phyloP scores from a whole-genome alignment of 441 rosid genomes.

The Populus trichocarpa region DNA sequence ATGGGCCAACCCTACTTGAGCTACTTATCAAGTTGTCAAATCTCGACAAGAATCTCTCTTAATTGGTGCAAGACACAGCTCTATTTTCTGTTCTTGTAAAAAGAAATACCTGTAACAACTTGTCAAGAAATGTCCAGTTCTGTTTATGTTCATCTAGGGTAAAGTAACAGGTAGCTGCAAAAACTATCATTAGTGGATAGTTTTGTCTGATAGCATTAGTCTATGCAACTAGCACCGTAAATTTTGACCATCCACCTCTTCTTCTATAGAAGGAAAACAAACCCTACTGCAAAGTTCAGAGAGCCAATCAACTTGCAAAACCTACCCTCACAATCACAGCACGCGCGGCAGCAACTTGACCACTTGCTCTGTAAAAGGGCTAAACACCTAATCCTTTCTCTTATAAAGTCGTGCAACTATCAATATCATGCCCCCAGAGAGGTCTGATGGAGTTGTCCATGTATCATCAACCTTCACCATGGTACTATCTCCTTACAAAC shows the following conservation, averaged over 20 bases:
- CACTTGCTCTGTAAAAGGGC: background rate
- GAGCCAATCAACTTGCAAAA: background rate
- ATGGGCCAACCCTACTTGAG: no score
- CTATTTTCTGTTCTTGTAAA: no score
- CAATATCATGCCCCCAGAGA: background rate
- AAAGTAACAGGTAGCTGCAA: no score
- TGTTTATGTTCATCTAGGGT: no score
- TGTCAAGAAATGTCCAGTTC: no score
- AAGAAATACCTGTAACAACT: no score
- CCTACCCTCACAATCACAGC: background rate
- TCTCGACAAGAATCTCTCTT: no score
- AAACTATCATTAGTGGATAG: background rate
- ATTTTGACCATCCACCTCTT: background rate
- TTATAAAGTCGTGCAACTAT: background rate
- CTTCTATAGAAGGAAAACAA: background rate
- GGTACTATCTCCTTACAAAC: slow-evolving; percentile 27
- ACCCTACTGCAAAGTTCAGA: background rate
- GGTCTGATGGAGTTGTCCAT: slow-evolving; percentile 38
- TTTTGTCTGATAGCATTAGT: background rate
- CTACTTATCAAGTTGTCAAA: no score
- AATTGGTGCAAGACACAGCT: no score
- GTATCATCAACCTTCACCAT: slow-evolving; percentile 38
- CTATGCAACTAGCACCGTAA: background rate
- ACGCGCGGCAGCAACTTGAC: slow-evolving; percentile 7
- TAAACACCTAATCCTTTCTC: background rate